These are phyloP conservation scores for Tylopilus intermedius DNA, from an alignment of 768 basidiomycete species.

Conservation along the genomic window DNA sequence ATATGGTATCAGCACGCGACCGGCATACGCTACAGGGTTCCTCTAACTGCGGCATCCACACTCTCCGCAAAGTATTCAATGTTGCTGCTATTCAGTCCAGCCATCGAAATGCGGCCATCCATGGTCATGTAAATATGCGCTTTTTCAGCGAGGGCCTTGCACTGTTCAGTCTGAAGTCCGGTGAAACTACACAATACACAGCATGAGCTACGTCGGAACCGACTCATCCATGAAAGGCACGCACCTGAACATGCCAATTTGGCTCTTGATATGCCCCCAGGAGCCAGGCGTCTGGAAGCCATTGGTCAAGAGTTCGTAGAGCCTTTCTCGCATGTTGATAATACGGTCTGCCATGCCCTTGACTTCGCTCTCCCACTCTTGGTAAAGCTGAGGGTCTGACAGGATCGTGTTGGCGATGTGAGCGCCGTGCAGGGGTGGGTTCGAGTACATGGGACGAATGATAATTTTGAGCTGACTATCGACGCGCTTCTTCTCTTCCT, in stretches of 20 bases:
- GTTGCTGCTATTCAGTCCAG: conserved; percentile 79
- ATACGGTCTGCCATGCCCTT: conserved; percentile 95
- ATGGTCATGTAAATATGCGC: conserved; percentile 93
- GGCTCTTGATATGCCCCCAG: conserved; percentile 92
- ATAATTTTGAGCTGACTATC: conserved; percentile 95
- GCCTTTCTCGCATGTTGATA: conserved; percentile 83
- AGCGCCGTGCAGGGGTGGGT: conserved; percentile 90
- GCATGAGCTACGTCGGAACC: neutral
- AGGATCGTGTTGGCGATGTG: conserved; percentile 83
- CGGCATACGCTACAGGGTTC: conserved; percentile 48
- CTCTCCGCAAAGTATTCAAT: conserved; percentile 87
- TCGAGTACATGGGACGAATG: conserved; percentile 95
- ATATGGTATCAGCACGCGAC: conserved; percentile 20
- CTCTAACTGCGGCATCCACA: conserved; percentile 78
- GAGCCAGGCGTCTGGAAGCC: conserved; percentile 86
- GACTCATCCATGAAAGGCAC: conserved; percentile 14
- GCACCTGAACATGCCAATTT: conserved; percentile 98
- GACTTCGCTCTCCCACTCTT: conserved; percentile 87
- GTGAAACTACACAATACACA: conserved; percentile 58
- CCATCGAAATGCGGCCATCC: conserved; percentile 92
- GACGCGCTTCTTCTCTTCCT: conserved; percentile 79
- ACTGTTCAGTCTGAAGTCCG: conserved; percentile 74
- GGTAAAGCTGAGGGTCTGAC: conserved; percentile 64
- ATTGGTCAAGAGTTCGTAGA: conserved; percentile 73
- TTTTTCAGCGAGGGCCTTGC: conserved; percentile 77